Evolutionary conservation across 176 grass and related monocot genomes (phyloP).

Genomic region (Oryza coarctata): DNA sequence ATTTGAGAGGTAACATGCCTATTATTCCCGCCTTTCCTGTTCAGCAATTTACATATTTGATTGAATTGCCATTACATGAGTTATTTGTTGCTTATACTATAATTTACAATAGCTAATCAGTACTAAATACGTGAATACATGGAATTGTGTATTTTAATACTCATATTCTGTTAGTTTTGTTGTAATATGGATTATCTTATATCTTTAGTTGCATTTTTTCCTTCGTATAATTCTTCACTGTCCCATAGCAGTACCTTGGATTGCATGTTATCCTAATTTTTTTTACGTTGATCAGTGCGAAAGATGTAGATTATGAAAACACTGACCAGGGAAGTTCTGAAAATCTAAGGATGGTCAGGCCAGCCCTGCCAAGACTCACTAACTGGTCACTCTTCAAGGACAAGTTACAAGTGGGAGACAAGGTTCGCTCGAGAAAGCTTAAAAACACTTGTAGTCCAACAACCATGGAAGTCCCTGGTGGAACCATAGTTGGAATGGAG

Average conservation of each 20-base stretch:
- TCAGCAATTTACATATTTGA: slow-evolving; percentile 10
- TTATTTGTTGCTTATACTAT: slow-evolving; percentile 13
- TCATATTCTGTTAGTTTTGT: neutral
- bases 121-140: neutral
- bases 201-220: neutral
- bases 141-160: neutral
- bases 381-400: slow-evolving; percentile 82
- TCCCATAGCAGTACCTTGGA: neutral
- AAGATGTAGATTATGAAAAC: slow-evolving; percentile 46
- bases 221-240: neutral
- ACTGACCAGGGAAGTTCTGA: slow-evolving; percentile 41
- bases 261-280: neutral
- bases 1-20: slow-evolving; percentile 67
- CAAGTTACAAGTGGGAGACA: slow-evolving; percentile 68
- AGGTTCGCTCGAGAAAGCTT: slow-evolving; percentile 74
- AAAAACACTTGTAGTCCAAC: slow-evolving; percentile 66
- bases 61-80: slow-evolving; percentile 4
- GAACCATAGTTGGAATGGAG: slow-evolving; percentile 81
- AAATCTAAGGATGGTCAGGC: slow-evolving; percentile 34
- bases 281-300: slow-evolving; percentile 44
- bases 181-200: neutral
- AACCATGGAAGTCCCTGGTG: slow-evolving; percentile 88
- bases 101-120: slow-evolving; percentile 2
- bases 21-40: neutral
- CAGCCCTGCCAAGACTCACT: slow-evolving; percentile 37